Base-by-base conservation (phyloP, 352 stramenopile species). In the Phytopythium mirpurense region DNA sequence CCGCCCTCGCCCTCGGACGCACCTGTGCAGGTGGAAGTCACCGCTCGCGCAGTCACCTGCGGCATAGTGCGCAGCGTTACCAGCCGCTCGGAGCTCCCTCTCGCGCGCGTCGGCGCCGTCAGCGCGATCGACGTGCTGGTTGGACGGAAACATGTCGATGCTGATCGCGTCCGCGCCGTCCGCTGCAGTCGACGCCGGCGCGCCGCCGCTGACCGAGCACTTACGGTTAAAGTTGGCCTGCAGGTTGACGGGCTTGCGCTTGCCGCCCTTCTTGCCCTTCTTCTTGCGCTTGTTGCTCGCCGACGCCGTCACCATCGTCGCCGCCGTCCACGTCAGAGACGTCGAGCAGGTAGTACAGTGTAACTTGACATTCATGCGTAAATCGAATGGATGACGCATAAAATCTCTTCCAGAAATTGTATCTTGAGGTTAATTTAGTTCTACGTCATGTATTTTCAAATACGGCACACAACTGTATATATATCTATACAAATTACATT, bases 1-100 rank as follows among this genome's bases (percentile, higher is more conserved):
- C n/a, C n/a, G n/a, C n/a, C n/a, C n/a, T n/a, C n/a, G n/a, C n/a
- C n/a, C n/a, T n/a, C 43, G 53, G 34, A 47, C 56, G 41, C 31
- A 90, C 83, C 83, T 93, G 71, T 94, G 83, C 63, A 94, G 52
- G 62, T 94, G 83, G 53, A 94, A 94, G 56, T 94, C 83, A 3
- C 78, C 83, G 32, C 72, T 66, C 32, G 76, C 65, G 42, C 53
- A 55, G 60, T 70, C 72, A 68, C 75, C 81, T 92, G 67, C 60
- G 71, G 69, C 60, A 76, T 54, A 60, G 79, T 54, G 54, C 67
- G 26, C 56, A 59, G 37, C 31, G 56, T 62, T 54, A 62, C 68
- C 60, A 71, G 44, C 65, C 44, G 29, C 27, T 6, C 32, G 11
- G 40, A 26, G n/a, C 6, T 14, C 37, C 2, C 37, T 18, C 18